Percentiles rank a stretch among this genome's conserved stretches.
These are phyloP conservation scores for Cynanchum wilfordii DNA, from an alignment of 257 asterid genomes.

Conservation along the genomic window DNA sequence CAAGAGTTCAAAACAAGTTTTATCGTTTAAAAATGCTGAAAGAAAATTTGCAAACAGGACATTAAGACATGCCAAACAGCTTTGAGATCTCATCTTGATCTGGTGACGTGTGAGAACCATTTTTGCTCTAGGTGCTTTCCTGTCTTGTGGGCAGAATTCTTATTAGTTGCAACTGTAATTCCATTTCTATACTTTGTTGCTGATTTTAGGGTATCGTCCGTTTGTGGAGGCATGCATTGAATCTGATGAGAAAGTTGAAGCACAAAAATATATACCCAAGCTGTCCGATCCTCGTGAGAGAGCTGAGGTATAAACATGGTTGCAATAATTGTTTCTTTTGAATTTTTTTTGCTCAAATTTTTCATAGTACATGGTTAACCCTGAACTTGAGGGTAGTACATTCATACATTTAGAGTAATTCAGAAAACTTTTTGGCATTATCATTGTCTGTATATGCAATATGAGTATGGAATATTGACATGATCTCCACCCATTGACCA, in stretches of 20 bases:
- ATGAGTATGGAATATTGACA: background rate
- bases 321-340: background rate
- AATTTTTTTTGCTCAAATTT: background rate
- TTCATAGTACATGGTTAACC: background rate
- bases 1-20: background rate
- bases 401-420: background rate
- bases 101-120: background rate
- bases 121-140: background rate
- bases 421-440: background rate
- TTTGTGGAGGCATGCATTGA: slow-evolving; percentile 94
- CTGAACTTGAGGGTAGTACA: background rate
- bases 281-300: slow-evolving; percentile 80
- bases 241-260: slow-evolving; percentile 83
- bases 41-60: too few relatives aligned
- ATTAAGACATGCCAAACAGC: background rate
- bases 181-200: slow-evolving; percentile 8
- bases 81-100: background rate
- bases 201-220: slow-evolving; percentile 76
- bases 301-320: slow-evolving; percentile 64
- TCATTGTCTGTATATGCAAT: background rate
- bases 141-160: background rate
- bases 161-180: slow-evolving; percentile 3
- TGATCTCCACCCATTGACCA: slow-evolving; percentile 24
- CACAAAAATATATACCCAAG: slow-evolving; percentile 79
- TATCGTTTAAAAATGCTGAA: too few relatives aligned